A percentile compares a stretch with the other conserved stretches of the same genome.
Evolutionary conservation across 164 flowering plant genomes (phyloP).

Genomic region (Sextonia rubra): DNA sequence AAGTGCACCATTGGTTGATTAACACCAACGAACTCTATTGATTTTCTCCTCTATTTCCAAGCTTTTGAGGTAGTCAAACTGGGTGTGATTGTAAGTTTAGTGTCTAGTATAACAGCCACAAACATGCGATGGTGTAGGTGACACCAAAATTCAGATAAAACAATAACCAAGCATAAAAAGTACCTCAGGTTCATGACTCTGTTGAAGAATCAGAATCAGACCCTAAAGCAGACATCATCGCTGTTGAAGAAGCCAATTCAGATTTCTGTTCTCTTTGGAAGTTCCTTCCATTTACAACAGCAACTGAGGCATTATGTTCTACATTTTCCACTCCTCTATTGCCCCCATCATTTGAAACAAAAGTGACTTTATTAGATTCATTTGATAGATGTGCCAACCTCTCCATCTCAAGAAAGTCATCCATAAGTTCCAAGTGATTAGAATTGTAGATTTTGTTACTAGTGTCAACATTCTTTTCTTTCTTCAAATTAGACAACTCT

Average conservation of each 20-base stretch:
- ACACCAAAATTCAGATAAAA: too few relatives aligned
- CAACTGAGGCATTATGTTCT: constrained; percentile 15
- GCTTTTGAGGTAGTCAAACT: too few relatives aligned
- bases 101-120: too few relatives aligned
- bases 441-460: constrained; percentile 40
- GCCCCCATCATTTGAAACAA: constrained; percentile 23
- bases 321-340: constrained; percentile 23
- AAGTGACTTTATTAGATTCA: constrained; percentile 37
- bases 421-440: constrained; percentile 72
- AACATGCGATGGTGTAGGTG: too few relatives aligned
- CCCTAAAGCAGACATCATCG: constrained; percentile 4
- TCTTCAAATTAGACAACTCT: constrained; percentile 54
- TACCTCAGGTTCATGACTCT: too few relatives aligned
- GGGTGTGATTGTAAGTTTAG: too few relatives aligned
- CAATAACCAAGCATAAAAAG: too few relatives aligned
- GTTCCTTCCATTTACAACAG: constrained; percentile 22
- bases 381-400: constrained; percentile 65
- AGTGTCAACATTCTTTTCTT: constrained; percentile 45
- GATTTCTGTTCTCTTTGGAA: constrained; percentile 17
- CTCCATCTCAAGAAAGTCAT: constrained; percentile 98
- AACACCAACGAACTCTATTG: too few relatives aligned
- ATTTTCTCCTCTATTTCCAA: too few relatives aligned
- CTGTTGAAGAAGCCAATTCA: constrained; percentile 19
- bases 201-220: constrained; percentile 13
- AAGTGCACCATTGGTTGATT: too few relatives aligned